phyloP scores from a whole-genome alignment of 1,139 yeast species.

The Suhomyces kunorum region DNA sequence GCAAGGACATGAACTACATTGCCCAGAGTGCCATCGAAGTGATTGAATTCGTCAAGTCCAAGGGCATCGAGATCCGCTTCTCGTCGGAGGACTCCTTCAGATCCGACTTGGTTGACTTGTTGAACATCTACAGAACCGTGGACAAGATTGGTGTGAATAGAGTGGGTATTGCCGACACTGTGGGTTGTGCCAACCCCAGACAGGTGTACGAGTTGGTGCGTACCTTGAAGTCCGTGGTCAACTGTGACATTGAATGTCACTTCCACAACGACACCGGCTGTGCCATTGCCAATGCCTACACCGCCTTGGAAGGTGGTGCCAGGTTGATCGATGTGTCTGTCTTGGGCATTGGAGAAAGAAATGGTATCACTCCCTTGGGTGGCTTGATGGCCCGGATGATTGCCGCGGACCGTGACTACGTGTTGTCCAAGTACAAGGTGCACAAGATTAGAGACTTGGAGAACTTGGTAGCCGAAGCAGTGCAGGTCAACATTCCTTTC shows the following conservation, averaged over 20 bases:
- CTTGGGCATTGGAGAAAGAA: slow-evolving; percentile 97
- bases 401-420: slow-evolving; percentile 97
- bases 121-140: slow-evolving; percentile 94
- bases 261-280: slow-evolving; percentile 99
- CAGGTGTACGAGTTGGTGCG: slow-evolving; percentile 96
- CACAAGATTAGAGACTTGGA: slow-evolving; percentile 96
- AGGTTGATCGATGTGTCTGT: slow-evolving; percentile 92
- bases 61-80: slow-evolving; percentile 95
- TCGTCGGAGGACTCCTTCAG: slow-evolving; percentile 97
- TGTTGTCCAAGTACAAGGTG: slow-evolving; percentile 88
- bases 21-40: slow-evolving; percentile 96
- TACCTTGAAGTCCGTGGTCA: slow-evolving; percentile 88
- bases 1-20: slow-evolving; percentile 98
- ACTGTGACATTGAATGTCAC: slow-evolving; percentile 97
- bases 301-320: slow-evolving; percentile 98
- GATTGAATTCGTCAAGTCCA: slow-evolving; percentile 94
- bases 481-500: slow-evolving; percentile 95
- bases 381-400: slow-evolving; percentile 99
- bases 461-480: slow-evolving; percentile 95
- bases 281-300: slow-evolving; percentile 97
- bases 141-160: slow-evolving; percentile 98
- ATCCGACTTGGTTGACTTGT: slow-evolving; percentile 91
- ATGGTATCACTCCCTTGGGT: slow-evolving; percentile 97
- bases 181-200: slow-evolving; percentile 98
- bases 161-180: slow-evolving; percentile 99